A percentile compares a stretch with the other conserved stretches of the same genome.
These are phyloP conservation scores for Botrytis tulipae DNA, from an alignment of 2,329 filamentous ascomycete genomes.

Conservation along the genomic window DNA sequence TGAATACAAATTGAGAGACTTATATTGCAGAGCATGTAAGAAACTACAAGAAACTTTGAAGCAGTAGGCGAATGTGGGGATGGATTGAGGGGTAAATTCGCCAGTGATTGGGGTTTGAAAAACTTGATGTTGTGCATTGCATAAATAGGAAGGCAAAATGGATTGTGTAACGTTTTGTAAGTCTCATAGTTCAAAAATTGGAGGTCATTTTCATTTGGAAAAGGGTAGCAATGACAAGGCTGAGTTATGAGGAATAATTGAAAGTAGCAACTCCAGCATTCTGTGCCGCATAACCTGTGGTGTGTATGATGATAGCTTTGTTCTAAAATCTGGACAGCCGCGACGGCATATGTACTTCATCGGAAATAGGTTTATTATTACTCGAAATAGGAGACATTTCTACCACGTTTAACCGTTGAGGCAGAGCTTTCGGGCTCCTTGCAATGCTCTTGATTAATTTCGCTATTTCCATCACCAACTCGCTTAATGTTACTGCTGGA, in stretches of 20 bases:
- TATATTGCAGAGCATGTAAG: not conserved
- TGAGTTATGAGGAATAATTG: not conserved
- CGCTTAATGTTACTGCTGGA: not conserved
- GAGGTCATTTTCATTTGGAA: not conserved
- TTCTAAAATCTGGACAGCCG: not conserved
- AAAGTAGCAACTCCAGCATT: not conserved
- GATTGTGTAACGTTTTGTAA: not conserved
- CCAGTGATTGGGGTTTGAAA: not conserved
- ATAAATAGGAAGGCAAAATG: not conserved
- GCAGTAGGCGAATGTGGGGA: not conserved
- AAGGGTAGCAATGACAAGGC: not conserved
- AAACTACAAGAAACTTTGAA: not conserved
- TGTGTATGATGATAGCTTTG: not conserved
- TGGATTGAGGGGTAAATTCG: not conserved
- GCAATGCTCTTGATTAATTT: not conserved
- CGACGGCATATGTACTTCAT: not conserved
- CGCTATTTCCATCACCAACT: not conserved
- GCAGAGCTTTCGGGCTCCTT: not conserved
- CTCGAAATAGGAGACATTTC: not conserved
- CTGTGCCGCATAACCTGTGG: not conserved
- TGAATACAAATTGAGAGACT: not conserved
- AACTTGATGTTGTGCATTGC: not conserved
- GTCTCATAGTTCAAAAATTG: not conserved
- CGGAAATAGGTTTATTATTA: fast-evolving
- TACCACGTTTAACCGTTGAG: fast-evolving